Percentiles rank a stretch among this genome's conserved stretches.
Evolutionary conservation across 495 filamentous ascomycete genomes (phyloP).

Genomic region (Rusavskia elegans): DNA sequence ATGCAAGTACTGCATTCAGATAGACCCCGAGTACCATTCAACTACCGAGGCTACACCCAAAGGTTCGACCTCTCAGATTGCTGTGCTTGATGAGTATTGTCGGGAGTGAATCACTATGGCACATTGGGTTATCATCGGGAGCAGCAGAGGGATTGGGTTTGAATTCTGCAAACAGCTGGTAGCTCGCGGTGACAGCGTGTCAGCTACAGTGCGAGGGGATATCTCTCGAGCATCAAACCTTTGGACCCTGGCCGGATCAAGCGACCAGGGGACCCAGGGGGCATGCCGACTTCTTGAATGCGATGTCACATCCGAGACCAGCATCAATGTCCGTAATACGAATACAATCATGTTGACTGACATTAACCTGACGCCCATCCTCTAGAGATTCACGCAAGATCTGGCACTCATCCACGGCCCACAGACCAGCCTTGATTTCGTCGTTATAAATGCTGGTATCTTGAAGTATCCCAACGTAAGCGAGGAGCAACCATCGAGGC

Average conservation of each 20-base stretch:
- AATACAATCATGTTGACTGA: not conserved
- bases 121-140: constrained; percentile 40
- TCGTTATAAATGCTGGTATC: constrained; percentile 41
- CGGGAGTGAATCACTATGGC: not conserved
- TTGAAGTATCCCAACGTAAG: constrained; percentile 38
- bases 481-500: not conserved
- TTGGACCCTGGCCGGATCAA: constrained; percentile 21
- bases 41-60: no score
- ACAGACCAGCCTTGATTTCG: constrained; percentile 27
- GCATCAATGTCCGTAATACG: constrained; percentile 27
- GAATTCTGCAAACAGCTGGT: constrained; percentile 38
- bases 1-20: no score
- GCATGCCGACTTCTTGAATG: constrained; percentile 29
- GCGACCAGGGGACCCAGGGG: constrained; percentile 20
- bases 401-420: constrained; percentile 14
- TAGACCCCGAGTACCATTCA: no score
- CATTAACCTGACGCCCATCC: constrained; percentile 1
- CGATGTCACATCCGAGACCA: constrained; percentile 34
- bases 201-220: constrained; percentile 32
- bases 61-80: no score
- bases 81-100: no score
- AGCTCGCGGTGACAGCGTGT: constrained; percentile 26
- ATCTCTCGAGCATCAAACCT: constrained; percentile 24
- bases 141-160: constrained; percentile 39
- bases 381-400: constrained; percentile 10